phyloP scores from a whole-genome alignment of 2,329 filamentous ascomycete genomes.

The Nemania sp. region DNA sequence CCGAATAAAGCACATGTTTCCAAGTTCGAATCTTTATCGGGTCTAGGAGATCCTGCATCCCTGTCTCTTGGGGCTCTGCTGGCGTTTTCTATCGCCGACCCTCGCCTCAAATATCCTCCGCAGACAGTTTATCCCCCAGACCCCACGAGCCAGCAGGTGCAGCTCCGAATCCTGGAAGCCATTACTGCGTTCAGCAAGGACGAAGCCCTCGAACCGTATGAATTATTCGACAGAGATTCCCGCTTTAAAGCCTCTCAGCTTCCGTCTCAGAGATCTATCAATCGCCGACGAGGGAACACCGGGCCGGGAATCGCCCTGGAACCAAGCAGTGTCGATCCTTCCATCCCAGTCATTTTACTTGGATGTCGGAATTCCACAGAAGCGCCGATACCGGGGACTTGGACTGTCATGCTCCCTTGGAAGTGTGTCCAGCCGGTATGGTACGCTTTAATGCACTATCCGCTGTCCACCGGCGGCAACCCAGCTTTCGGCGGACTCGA shows the following conservation, averaged over 20 bases:
- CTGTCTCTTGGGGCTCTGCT: slow-evolving; percentile 73
- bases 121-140: slow-evolving; percentile 51
- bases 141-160: slow-evolving; percentile 33
- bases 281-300: slow-evolving; percentile 69
- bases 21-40: slow-evolving; percentile 55
- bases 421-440: slow-evolving; percentile 84
- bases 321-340: slow-evolving; percentile 64
- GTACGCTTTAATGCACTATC: slow-evolving; percentile 83
- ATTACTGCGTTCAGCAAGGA: slow-evolving; percentile 72
- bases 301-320: slow-evolving; percentile 65
- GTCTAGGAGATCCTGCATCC: slow-evolving; percentile 68
- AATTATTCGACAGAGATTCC: slow-evolving; percentile 69
- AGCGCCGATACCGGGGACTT: slow-evolving; percentile 65
- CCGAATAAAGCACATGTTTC: slow-evolving; percentile 47
- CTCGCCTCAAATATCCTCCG: slow-evolving; percentile 77
- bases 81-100: slow-evolving; percentile 75
- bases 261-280: slow-evolving; percentile 78
- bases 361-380: slow-evolving; percentile 55
- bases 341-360: slow-evolving; percentile 76
- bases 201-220: slow-evolving; percentile 47
- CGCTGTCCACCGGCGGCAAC: slow-evolving; percentile 77
- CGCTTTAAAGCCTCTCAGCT: slow-evolving; percentile 68
- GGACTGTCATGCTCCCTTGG: slow-evolving; percentile 88
- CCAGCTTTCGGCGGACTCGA: slow-evolving; percentile 81
- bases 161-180: slow-evolving; percentile 54